Percentiles rank a stretch among this genome's conserved stretches.
Conservation (phyloP, 2,329 filamentous ascomycete species). For the Cladosporium cucumerinum region DNA sequence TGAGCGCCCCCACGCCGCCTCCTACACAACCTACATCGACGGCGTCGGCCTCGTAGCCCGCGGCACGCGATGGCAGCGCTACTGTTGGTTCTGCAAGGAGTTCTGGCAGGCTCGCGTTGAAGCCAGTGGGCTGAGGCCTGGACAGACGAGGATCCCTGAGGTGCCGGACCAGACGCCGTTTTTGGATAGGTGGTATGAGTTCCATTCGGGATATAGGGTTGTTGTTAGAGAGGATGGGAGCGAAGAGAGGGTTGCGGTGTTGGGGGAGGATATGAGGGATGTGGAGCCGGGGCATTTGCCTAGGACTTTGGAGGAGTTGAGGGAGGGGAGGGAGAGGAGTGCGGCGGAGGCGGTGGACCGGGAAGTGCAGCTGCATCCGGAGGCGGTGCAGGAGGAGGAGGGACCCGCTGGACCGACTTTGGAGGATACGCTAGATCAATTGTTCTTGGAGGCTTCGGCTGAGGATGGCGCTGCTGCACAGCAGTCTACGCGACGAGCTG, state of each 20-base stretch:
- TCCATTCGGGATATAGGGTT: conserved; percentile 46
- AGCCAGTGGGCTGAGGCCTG: conserved; percentile 41
- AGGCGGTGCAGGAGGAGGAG: neutral
- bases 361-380: neutral
- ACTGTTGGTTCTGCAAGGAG: conserved; percentile 52
- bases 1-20: conserved; percentile 38
- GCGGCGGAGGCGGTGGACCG: conserved; percentile 20
- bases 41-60: conserved; percentile 49
- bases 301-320: conserved; percentile 45
- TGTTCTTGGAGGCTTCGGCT: conserved; percentile 31
- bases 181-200: conserved; percentile 48
- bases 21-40: conserved; percentile 49
- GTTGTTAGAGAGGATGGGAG: conserved; percentile 40
- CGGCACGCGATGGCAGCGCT: conserved; percentile 49
- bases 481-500: neutral
- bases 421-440: conserved; percentile 35
- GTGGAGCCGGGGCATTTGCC: conserved; percentile 48
- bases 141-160: conserved; percentile 46
- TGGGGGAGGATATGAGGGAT: conserved; percentile 47
- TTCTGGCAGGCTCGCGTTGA: conserved; percentile 49
- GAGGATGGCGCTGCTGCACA: conserved; percentile 23
- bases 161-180: conserved; percentile 48
- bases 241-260: conserved; percentile 44
- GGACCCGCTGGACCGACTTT: conserved; percentile 26
- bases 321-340: conserved; percentile 33